Conservation (phyloP, 257 asterid species). For the Solanum chilense region DNA sequence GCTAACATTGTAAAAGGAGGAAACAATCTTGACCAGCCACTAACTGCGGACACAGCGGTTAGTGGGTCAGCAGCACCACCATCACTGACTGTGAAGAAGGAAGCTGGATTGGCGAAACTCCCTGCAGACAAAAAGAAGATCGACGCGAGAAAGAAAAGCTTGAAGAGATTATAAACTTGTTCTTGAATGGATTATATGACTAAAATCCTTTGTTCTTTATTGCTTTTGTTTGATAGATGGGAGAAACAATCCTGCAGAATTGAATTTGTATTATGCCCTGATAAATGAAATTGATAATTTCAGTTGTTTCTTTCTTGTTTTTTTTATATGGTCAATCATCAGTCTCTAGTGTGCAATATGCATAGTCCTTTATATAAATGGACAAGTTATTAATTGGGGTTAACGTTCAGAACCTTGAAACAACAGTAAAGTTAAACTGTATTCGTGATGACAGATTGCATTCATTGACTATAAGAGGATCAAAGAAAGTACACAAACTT, state of each 20-base stretch:
- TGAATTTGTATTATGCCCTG: background rate
- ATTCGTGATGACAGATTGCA: background rate
- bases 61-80: slow-evolving; percentile 36
- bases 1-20: slow-evolving; percentile 34
- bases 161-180: slow-evolving; percentile 63
- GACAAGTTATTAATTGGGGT: background rate
- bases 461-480: background rate
- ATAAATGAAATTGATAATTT: background rate
- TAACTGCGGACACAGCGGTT: slow-evolving; percentile 32
- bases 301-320: background rate
- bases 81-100: slow-evolving; percentile 53
- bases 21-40: slow-evolving; percentile 33
- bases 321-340: background rate
- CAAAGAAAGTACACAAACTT: background rate
- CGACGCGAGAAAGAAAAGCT: slow-evolving; percentile 88
- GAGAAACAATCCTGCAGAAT: background rate
- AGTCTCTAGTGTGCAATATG: background rate
- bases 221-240: background rate
- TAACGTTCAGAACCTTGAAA: background rate
- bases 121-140: slow-evolving; percentile 76
- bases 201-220: background rate
- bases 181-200: background rate
- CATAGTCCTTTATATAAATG: background rate
- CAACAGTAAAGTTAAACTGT: background rate
- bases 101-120: slow-evolving; percentile 37